Base-by-base conservation (phyloP, 169 alveolate genomes). In the Plasmodium coatneyi region DNA sequence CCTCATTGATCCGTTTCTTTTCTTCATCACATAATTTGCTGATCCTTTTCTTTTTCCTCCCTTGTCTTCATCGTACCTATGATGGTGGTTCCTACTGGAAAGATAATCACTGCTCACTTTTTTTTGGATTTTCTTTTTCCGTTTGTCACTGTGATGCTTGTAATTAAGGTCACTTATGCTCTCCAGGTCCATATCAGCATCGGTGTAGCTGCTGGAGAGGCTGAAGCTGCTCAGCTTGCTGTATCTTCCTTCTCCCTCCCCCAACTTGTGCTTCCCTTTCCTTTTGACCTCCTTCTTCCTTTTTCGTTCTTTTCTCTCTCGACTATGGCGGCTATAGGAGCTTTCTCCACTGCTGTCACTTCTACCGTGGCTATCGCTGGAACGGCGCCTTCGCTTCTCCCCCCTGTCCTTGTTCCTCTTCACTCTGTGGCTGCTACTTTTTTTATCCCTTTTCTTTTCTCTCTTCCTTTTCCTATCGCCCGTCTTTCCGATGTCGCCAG, bases 131-230 rank as follows among this genome's bases (percentile, higher is more conserved):
- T 60, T 25, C 34, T 25, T 60, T 60, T 60, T 12, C 16, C 16
- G 34, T 32, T n/a, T 56, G 3, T n/a, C 72, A 16, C 4, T 14
- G 72, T 56, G 72, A 3, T 10, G 12, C 76, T 25, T 25, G 76
- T 60, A 60, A 60, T 25, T 60, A 0, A 60, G 3, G 16, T 60
- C 76, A 16, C 76, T 60, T 19, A 60, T 19, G 76, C 76, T 60
- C 28, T 19, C 28, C 16, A 60, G n/a, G 36, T 60, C 34, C 34
- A 60, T 19, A 16, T 60, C 76, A 82, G 60, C 91, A 56, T 82
- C 91, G 71, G 36, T 60, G 76, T 82, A 30, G 36, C 39, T 32
- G 46, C 81, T 82, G 19, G 91, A 82, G 16, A 82, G 12, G 71
- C 71, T 39, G 46, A 39, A 54, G 52, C 76, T 83, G 34, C 83